Evolutionary conservation across 208 protist genomes (phyloP).

Genomic region (Acanthamoeba lenticulata): DNA sequence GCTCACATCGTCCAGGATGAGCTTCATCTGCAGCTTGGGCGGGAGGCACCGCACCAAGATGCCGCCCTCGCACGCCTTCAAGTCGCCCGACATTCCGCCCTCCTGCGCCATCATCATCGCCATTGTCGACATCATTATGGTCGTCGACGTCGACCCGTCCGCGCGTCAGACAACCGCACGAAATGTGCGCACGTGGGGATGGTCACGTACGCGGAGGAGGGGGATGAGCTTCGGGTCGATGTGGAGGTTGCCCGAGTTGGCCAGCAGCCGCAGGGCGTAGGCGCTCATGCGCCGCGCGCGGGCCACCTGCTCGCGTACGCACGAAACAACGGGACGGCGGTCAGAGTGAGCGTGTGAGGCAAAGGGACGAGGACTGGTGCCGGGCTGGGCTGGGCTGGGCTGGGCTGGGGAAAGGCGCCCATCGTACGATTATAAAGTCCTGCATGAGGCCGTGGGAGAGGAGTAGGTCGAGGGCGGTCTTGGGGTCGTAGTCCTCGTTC

Average conservation of each 20-base stretch:
- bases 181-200: too few relatives aligned
- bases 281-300: not conserved
- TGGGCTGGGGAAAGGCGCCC: too few relatives aligned
- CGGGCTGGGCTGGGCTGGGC: too few relatives aligned
- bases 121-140: too few relatives aligned
- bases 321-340: too few relatives aligned
- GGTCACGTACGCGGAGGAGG: not conserved
- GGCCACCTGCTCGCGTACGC: too few relatives aligned
- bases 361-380: too few relatives aligned
- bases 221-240: not conserved
- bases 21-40: slow-evolving; percentile 4
- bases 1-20: slow-evolving; percentile 9
- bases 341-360: too few relatives aligned
- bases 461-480: not conserved
- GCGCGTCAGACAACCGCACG: too few relatives aligned
- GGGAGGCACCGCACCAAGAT: slow-evolving; percentile 11
- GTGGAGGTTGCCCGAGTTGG: not conserved
- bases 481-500: slow-evolving; percentile 32
- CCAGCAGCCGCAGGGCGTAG: not conserved
- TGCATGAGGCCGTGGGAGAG: not conserved
- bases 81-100: not conserved
- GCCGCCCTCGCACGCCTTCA: not conserved
- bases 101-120: too few relatives aligned
- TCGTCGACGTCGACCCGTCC: too few relatives aligned
- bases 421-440: not conserved